Evolutionary conservation across 352 stramenopile species (phyloP).

Genomic region (Globisporangium carolinianum): DNA sequence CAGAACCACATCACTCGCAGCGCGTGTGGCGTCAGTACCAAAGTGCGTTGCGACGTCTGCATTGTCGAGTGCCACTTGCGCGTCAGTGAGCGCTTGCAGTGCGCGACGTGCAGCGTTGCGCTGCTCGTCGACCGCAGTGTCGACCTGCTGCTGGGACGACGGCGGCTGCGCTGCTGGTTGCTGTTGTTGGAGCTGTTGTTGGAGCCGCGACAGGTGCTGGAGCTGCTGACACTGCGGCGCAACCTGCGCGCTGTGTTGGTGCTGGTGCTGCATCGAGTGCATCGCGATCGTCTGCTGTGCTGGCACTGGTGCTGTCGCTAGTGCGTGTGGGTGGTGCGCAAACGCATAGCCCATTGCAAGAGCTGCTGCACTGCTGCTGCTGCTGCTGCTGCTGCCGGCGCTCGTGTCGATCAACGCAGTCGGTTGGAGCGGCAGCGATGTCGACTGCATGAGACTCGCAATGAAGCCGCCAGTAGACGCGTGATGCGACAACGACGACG

Average conservation of each 20-base stretch:
- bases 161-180: constrained; percentile 3
- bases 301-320: too few relatives aligned
- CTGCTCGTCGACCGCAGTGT: constrained; percentile 13
- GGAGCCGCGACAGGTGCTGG: constrained; percentile 2
- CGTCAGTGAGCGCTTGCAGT: constrained; percentile 24
- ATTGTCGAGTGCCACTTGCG: constrained; percentile 36
- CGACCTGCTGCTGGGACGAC: not conserved
- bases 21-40: constrained; percentile 17
- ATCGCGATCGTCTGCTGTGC: not conserved
- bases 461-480: not conserved
- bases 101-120: constrained; percentile 23
- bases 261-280: not conserved
- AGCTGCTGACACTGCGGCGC: not conserved
- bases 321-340: not conserved
- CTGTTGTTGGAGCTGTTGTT: constrained; percentile 10
- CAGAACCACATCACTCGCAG: constrained; percentile 18
- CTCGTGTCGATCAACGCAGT: not conserved
- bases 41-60: constrained; percentile 28
- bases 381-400: not conserved
- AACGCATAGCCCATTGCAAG: too few relatives aligned
- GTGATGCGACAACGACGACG: not conserved
- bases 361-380: not conserved
- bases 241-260: not conserved
- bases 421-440: not conserved
- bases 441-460: not conserved